phyloP scores from a whole-genome alignment of 2,329 filamentous ascomycete species.

The Tolypocladium inflatum region DNA sequence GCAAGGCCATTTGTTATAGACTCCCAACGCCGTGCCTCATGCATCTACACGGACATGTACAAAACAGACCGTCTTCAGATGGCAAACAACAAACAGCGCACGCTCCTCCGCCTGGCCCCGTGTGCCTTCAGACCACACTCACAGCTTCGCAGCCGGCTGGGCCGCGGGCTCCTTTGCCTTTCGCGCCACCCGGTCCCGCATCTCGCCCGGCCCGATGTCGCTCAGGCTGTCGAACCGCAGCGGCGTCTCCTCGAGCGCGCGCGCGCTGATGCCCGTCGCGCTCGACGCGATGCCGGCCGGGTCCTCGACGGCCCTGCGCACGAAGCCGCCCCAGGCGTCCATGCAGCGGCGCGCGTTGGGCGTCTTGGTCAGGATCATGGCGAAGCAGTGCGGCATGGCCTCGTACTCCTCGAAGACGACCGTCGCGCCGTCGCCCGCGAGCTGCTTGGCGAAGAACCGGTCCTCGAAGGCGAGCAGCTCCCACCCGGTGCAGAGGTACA shows the following conservation, averaged over 20 bases:
- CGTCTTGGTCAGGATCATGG: slow-evolving; percentile 40
- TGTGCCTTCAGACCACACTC: neutral
- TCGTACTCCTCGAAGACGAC: slow-evolving; percentile 66
- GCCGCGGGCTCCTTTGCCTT: slow-evolving; percentile 11
- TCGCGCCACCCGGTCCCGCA: slow-evolving; percentile 27
- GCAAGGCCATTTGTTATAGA: neutral
- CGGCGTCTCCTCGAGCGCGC: slow-evolving; percentile 37
- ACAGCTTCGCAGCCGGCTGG: slow-evolving; percentile 19
- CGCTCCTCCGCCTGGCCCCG: neutral
- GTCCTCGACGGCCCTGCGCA: slow-evolving; percentile 29
- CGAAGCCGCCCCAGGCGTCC: slow-evolving; percentile 46
- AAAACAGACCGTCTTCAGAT: neutral
- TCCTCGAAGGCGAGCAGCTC: slow-evolving; percentile 64
- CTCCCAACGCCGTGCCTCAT: neutral
- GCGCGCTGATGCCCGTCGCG: slow-evolving; percentile 38
- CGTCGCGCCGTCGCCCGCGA: slow-evolving; percentile 45
- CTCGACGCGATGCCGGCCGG: slow-evolving; percentile 23
- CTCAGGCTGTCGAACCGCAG: slow-evolving; percentile 34
- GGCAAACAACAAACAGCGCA: neutral
- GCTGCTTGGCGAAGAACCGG: slow-evolving; percentile 46
- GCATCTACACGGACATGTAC: neutral
- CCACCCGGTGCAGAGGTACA: slow-evolving; percentile 61
- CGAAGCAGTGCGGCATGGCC: slow-evolving; percentile 73
- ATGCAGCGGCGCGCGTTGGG: slow-evolving; percentile 41
- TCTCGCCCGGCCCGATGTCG: slow-evolving; percentile 31